Percentiles rank a stretch among this genome's conserved stretches.
phyloP scores from a whole-genome alignment of 2,329 filamentous ascomycete species.

The Fusarium sp. region DNA sequence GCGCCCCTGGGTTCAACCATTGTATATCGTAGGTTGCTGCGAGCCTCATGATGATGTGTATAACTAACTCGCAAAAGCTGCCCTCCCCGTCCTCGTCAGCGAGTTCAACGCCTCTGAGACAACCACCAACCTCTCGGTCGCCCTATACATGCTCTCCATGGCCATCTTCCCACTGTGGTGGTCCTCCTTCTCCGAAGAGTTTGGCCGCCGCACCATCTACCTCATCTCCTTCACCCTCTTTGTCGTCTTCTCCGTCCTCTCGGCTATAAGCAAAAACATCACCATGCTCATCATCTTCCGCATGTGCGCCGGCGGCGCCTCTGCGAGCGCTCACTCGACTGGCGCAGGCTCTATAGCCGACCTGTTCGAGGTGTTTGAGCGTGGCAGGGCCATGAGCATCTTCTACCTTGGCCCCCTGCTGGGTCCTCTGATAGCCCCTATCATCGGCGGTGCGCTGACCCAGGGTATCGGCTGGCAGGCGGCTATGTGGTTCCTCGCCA shows the following conservation, averaged over 20 bases:
- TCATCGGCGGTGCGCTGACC: conserved; percentile 79
- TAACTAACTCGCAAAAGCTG: conserved; percentile 61
- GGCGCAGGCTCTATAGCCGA: conserved; percentile 87
- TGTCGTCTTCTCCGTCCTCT: conserved; percentile 74
- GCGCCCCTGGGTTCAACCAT: conserved; percentile 88
- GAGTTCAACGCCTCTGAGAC: conserved; percentile 72
- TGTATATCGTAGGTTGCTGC: conserved; percentile 73
- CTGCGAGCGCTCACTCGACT: conserved; percentile 83
- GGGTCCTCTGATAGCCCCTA: conserved; percentile 79
- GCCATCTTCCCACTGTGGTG: conserved; percentile 88
- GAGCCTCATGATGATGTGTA: background rate
- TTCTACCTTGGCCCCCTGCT: conserved; percentile 84
- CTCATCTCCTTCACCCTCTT: conserved; percentile 79
- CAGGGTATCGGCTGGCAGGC: conserved; percentile 77
- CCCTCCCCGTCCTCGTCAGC: conserved; percentile 70
- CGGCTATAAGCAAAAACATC: conserved; percentile 75
- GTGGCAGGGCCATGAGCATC: conserved; percentile 82
- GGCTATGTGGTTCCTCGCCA: conserved; percentile 80
- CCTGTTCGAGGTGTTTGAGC: conserved; percentile 77
- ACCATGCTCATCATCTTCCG: conserved; percentile 82
- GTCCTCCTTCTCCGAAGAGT: conserved; percentile 80
- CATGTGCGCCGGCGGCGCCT: conserved; percentile 77
- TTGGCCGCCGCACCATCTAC: conserved; percentile 82
- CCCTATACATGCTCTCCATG: conserved; percentile 86
- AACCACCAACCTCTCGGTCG: conserved; percentile 78